Percentiles rank a stretch among this genome's conserved stretches.
phyloP scores from a whole-genome alignment of 768 basidiomycete species.

The Tricholoma terreum region DNA sequence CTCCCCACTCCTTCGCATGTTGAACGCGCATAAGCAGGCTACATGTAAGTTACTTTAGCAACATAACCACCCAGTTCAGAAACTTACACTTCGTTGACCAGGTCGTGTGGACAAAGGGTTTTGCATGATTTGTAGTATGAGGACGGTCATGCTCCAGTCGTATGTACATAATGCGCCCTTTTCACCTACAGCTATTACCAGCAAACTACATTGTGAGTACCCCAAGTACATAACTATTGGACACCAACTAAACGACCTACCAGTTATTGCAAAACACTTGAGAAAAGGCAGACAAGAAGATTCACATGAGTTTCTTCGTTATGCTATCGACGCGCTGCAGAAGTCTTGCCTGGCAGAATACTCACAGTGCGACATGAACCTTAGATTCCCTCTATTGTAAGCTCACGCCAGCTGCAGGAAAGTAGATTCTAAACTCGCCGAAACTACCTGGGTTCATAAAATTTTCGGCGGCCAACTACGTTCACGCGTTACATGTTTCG shows the following conservation, averaged over 20 bases:
- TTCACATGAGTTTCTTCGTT: slow-evolving; percentile 95
- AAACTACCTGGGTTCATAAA: slow-evolving; percentile 92
- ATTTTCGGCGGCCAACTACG: slow-evolving; percentile 91
- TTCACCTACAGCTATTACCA: slow-evolving; percentile 62
- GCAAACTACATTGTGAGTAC: slow-evolving; percentile 64
- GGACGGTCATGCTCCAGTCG: slow-evolving; percentile 52
- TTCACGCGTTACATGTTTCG: slow-evolving; percentile 83
- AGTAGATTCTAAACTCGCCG: slow-evolving; percentile 64
- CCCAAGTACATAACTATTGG: neutral
- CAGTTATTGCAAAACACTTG: slow-evolving; percentile 91
- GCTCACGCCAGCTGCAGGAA: slow-evolving; percentile 43
- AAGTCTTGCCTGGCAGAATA: slow-evolving; percentile 73
- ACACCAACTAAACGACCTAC: neutral
- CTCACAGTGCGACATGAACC: slow-evolving; percentile 53
- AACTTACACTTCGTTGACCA: slow-evolving; percentile 17
- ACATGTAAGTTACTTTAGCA: slow-evolving; percentile 51
- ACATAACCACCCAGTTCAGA: neutral
- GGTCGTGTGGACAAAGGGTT: slow-evolving; percentile 50
- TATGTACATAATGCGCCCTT: slow-evolving; percentile 49
- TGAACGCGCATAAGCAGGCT: slow-evolving; percentile 50
- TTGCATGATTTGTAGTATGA: slow-evolving; percentile 79
- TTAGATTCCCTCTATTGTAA: neutral
- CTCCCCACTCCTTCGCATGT: slow-evolving; percentile 71
- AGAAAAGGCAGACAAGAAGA: slow-evolving; percentile 93
- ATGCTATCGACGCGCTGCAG: slow-evolving; percentile 89